Conservation (phyloP, 2,329 filamentous ascomycete genomes). For the Colletotrichum agaves region DNA sequence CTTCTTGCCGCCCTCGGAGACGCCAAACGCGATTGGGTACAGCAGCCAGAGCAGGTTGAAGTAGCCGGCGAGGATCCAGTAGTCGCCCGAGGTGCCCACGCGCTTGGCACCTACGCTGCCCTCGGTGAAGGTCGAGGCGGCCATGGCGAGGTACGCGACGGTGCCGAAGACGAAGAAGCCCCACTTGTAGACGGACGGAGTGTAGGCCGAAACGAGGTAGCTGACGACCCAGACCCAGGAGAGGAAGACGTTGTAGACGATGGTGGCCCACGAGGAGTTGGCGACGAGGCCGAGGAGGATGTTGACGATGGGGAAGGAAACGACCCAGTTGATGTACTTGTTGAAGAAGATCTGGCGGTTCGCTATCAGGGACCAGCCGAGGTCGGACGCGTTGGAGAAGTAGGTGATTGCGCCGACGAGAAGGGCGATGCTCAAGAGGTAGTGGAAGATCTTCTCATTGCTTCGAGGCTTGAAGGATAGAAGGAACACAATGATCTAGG, state of each 20-base stretch:
- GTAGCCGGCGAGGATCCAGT: conserved; percentile 58
- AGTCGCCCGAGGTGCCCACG: conserved; percentile 56
- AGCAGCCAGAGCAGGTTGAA: conserved; percentile 63
- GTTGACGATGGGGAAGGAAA: conserved; percentile 58
- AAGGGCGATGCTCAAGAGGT: conserved; percentile 61
- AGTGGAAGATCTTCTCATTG: conserved; percentile 67
- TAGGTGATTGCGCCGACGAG: conserved; percentile 62
- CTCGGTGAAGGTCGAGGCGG: conserved; percentile 54
- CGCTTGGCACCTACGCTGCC: conserved; percentile 52
- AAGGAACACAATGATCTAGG: conserved; percentile 53
- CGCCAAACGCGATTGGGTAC: conserved; percentile 65
- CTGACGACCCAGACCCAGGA: conserved; percentile 63
- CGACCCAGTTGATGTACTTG: conserved; percentile 66
- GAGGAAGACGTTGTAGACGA: conserved; percentile 60
- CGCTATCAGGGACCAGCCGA: conserved; percentile 56
- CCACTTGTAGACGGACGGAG: conserved; percentile 64
- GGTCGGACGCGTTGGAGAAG: conserved; percentile 63
- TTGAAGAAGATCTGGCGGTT: conserved; percentile 65
- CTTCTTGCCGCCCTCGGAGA: conserved; percentile 63
- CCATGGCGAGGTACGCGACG: conserved; percentile 58
- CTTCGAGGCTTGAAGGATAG: conserved; percentile 55
- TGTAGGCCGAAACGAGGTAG: conserved; percentile 62
- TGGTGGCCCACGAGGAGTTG: conserved; percentile 66
- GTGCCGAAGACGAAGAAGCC: conserved; percentile 66
- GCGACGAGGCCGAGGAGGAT: conserved; percentile 61